Conservation (phyloP, 2,329 filamentous ascomycete genomes). For the Diaporthe helianthi region DNA sequence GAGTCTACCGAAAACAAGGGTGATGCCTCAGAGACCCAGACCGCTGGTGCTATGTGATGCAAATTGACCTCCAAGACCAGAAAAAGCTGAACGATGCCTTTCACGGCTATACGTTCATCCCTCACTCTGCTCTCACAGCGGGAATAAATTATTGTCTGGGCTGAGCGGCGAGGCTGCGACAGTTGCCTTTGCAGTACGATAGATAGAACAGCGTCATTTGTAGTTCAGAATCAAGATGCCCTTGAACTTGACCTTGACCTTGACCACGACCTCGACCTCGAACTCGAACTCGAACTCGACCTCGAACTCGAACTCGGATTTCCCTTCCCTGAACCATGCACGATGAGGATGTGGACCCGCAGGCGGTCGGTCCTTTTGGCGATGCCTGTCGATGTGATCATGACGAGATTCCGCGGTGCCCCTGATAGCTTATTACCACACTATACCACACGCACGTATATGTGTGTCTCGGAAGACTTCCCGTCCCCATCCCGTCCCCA, state of each 20-base stretch:
- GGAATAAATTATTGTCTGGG: not conserved
- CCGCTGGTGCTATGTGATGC: not conserved
- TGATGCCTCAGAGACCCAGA: not conserved
- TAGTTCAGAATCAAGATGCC: constrained; percentile 14
- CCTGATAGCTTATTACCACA: constrained; percentile 9
- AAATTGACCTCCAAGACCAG: not conserved
- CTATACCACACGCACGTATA: constrained; percentile 24
- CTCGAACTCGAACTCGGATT: not conserved
- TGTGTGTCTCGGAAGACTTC: constrained; percentile 21
- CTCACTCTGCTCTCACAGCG: not conserved
- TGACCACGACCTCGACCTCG: too few species aligned
- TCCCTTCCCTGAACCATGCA: not conserved
- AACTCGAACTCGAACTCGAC: too few species aligned
- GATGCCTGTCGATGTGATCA: not conserved
- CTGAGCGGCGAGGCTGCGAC: not conserved
- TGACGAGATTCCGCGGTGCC: not conserved
- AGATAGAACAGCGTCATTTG: constrained; percentile 22
- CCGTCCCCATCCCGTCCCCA: constrained; percentile 2
- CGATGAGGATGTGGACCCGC: not conserved
- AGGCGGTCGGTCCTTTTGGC: not conserved
- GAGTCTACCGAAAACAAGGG: constrained; percentile 5
- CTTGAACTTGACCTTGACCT: not conserved
- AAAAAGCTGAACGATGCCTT: not conserved
- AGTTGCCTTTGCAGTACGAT: not conserved
- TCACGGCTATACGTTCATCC: not conserved